A percentile compares a stretch with the other conserved stretches of the same genome.
Evolutionary conservation across 495 filamentous ascomycete species (phyloP).

Genomic region (Penicillium daleae): DNA sequence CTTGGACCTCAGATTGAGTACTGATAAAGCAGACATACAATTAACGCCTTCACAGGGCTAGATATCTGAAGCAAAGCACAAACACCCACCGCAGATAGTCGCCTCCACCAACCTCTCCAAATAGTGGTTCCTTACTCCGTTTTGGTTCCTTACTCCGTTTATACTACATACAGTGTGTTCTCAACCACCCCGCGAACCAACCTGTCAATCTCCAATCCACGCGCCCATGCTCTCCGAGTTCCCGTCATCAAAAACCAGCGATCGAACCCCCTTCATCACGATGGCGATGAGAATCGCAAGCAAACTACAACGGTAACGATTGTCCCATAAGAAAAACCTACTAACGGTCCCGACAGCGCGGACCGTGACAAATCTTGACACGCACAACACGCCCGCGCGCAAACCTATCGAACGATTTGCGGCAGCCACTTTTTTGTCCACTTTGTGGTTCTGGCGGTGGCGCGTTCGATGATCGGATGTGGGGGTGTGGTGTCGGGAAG

Average conservation of each 20-base stretch:
- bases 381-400: slow-evolving; percentile 13
- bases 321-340: background rate
- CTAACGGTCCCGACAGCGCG: slow-evolving; percentile 6
- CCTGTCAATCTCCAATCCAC: background rate
- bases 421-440: slow-evolving; percentile 15
- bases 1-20: background rate
- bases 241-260: too few relatives aligned
- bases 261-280: too few relatives aligned
- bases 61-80: background rate
- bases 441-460: background rate
- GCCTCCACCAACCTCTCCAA: slow-evolving; percentile 8
- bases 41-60: background rate
- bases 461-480: background rate
- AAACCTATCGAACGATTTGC: background rate
- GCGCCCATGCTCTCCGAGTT: background rate
- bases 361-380: slow-evolving; percentile 34
- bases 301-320: background rate
- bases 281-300: too few relatives aligned
- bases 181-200: background rate
- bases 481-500: background rate
- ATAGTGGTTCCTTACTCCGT: slow-evolving; percentile 20
- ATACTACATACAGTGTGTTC: too few relatives aligned
- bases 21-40: background rate
- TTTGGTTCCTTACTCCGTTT: too few relatives aligned
- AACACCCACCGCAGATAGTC: background rate